Evolutionary conservation across 1,139 yeast genomes (phyloP).

Genomic region (Hansenula lynferdii): DNA sequence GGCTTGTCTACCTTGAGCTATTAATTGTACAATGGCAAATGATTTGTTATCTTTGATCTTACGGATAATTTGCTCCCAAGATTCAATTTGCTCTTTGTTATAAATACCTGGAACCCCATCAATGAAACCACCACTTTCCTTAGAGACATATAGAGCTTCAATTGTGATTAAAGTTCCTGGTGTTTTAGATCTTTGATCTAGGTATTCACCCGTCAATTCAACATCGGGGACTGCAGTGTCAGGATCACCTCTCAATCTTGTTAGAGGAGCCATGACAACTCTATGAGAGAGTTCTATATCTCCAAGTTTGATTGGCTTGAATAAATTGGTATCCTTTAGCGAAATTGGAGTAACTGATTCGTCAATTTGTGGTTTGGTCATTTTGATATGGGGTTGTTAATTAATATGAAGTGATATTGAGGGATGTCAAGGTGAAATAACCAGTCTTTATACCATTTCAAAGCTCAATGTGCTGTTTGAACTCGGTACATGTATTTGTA

Average conservation of each 20-base stretch:
- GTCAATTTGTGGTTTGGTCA: not conserved
- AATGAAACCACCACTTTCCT: constrained; percentile 27
- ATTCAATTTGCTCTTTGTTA: constrained; percentile 32
- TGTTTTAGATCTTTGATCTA: constrained; percentile 43
- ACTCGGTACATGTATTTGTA: too few species aligned
- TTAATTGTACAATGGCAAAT: constrained; percentile 32
- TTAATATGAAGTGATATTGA: too few species aligned
- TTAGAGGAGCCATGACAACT: constrained; percentile 41
- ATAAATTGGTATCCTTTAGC: constrained; percentile 27
- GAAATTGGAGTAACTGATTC: not conserved
- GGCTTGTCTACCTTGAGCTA: constrained; percentile 37
- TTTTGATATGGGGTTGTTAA: too few species aligned
- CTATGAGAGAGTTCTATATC: constrained; percentile 28
- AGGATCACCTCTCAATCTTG: constrained; percentile 35
- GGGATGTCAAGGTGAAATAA: too few species aligned
- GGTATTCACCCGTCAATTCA: constrained; percentile 33
- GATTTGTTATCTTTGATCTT: constrained; percentile 33
- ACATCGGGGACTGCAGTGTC: constrained; percentile 42
- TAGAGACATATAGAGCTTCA: constrained; percentile 36
- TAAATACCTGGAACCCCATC: constrained; percentile 42
- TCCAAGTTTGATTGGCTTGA: constrained; percentile 40
- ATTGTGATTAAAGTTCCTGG: constrained; percentile 46
- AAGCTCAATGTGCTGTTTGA: too few species aligned
- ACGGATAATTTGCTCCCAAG: constrained; percentile 30
- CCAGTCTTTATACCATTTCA: too few species aligned